Conservation (phyloP, 1,139 yeast genomes). For the Yamadazyma songkhlaensis region DNA sequence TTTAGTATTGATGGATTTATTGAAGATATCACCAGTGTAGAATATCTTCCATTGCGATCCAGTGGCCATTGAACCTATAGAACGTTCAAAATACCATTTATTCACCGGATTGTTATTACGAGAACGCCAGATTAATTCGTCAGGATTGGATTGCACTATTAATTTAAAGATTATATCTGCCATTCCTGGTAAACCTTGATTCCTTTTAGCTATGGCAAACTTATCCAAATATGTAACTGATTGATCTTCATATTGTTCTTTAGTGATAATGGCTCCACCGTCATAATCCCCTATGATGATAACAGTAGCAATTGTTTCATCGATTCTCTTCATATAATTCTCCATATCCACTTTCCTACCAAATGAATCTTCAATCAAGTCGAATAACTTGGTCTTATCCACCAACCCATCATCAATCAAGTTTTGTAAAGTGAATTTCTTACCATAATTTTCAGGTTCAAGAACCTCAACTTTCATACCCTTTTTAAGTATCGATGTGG, state of each 20-base stretch:
- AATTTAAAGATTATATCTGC: constrained; percentile 91
- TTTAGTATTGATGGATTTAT: constrained; percentile 29
- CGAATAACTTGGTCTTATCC: constrained; percentile 54
- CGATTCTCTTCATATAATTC: constrained; percentile 64
- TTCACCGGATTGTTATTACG: constrained; percentile 84
- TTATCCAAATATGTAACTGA: constrained; percentile 77
- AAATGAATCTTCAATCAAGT: constrained; percentile 76
- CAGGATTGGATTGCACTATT: constrained; percentile 65
- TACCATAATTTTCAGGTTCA: constrained; percentile 28
- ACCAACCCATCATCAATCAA: constrained; percentile 48
- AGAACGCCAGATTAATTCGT: constrained; percentile 87
- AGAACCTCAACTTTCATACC: constrained; percentile 68
- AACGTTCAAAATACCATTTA: constrained; percentile 95
- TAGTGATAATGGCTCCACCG: constrained; percentile 90
- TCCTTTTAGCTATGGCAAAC: constrained; percentile 78
- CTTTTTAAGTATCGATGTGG: constrained; percentile 76
- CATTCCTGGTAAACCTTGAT: constrained; percentile 90
- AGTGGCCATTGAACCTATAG: constrained; percentile 64
- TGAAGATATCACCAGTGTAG: constrained; percentile 56
- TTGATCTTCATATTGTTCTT: constrained; percentile 42
- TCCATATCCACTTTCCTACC: constrained; percentile 62
- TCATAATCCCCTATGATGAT: constrained; percentile 92
- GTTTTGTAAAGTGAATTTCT: constrained; percentile 40
- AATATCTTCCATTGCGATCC: constrained; percentile 66
- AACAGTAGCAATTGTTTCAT: constrained; percentile 65